Evolutionary conservation across 768 basidiomycete species (phyloP).

Genomic region (Arthromyces matolae): DNA sequence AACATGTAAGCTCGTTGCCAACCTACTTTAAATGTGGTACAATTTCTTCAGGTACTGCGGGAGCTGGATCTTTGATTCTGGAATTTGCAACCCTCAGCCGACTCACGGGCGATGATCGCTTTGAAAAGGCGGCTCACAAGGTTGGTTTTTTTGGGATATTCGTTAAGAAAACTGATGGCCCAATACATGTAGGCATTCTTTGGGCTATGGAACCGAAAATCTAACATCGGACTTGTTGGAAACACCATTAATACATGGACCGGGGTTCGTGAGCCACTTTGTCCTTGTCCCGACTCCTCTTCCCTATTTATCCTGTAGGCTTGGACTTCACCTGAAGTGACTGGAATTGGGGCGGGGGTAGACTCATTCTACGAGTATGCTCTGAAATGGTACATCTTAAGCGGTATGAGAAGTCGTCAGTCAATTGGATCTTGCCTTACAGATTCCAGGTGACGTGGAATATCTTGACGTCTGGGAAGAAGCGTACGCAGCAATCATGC

Average conservation of each 20-base stretch:
- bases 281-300: background rate
- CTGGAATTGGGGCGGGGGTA: constrained; percentile 88
- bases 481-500: constrained; percentile 80
- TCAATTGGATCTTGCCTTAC: background rate
- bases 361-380: constrained; percentile 97
- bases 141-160: constrained; percentile 16
- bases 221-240: constrained; percentile 79
- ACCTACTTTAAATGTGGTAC: background rate
- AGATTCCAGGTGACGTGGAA: constrained; percentile 59
- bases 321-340: constrained; percentile 76
- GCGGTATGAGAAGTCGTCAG: constrained; percentile 50
- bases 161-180: background rate
- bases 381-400: constrained; percentile 87
- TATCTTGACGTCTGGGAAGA: constrained; percentile 86
- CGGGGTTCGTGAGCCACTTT: constrained; percentile 51
- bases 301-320: constrained; percentile 35
- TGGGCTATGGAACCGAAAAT: constrained; percentile 89
- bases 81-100: constrained; percentile 94
- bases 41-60: constrained; percentile 68
- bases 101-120: constrained; percentile 84
- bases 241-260: constrained; percentile 84
- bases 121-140: constrained; percentile 84
- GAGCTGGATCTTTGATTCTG: constrained; percentile 87
- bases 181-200: constrained; percentile 62
- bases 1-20: constrained; percentile 60